Conservation (phyloP, 169 alveolate genomes). For the Eimeria falciformis region DNA sequence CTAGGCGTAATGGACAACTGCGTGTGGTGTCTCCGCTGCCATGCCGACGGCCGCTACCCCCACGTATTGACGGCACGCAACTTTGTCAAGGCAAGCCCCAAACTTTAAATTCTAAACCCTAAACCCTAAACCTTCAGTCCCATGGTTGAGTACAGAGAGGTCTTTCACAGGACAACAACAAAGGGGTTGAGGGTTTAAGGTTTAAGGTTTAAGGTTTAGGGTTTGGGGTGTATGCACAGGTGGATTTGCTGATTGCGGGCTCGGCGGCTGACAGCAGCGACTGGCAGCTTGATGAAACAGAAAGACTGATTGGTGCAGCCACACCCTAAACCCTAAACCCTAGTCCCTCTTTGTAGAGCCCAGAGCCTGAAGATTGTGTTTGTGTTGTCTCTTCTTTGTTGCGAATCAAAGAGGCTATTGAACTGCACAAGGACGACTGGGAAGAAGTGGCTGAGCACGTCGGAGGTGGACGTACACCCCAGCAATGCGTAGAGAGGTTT, state of each 20-base stretch:
- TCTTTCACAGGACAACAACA: not conserved
- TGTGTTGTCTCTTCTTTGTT: not conserved
- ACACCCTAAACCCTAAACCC: not conserved
- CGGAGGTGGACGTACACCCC: slow-evolving; percentile 82
- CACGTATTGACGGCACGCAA: slow-evolving; percentile 80
- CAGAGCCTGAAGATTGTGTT: not conserved
- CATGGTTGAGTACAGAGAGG: too few relatives aligned
- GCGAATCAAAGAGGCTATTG: slow-evolving; percentile 77
- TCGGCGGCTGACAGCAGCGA: slow-evolving; percentile 34
- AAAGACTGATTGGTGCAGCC: slow-evolving; percentile 52
- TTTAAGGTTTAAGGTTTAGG: not conserved
- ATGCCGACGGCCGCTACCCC: slow-evolving; percentile 82
- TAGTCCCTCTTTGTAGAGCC: not conserved
- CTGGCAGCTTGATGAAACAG: slow-evolving; percentile 62
- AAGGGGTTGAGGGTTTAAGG: not conserved
- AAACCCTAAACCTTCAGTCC: slow-evolving; percentile 7
- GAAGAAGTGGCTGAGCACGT: slow-evolving; percentile 80
- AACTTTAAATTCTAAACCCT: not conserved
- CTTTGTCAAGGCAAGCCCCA: slow-evolving; percentile 76
- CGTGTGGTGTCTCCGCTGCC: slow-evolving; percentile 83
- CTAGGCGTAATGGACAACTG: slow-evolving; percentile 82
- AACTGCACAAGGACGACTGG: slow-evolving; percentile 81
- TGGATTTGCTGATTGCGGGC: slow-evolving; percentile 58
- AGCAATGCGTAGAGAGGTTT: slow-evolving; percentile 81
- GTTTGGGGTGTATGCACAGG: slow-evolving; percentile 31